Conservation (phyloP, 768 basidiomycete species). For the Russula brevipes region DNA sequence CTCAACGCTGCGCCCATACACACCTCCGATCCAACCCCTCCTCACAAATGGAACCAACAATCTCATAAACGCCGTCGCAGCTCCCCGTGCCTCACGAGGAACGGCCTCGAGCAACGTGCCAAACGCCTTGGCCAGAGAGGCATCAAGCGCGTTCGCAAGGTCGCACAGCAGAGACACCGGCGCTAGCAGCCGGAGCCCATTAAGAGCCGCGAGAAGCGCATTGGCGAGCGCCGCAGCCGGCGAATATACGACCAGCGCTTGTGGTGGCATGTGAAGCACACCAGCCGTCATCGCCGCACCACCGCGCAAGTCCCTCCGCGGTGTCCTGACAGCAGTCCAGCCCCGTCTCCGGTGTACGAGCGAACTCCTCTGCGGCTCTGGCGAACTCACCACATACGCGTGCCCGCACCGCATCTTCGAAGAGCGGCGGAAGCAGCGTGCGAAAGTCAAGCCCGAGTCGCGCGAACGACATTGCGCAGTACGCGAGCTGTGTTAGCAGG, state of each 20-base stretch:
- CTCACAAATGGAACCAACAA: slow-evolving; percentile 65
- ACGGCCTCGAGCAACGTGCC: slow-evolving; percentile 38
- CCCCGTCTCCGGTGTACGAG: slow-evolving; percentile 10
- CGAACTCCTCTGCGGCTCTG: slow-evolving; percentile 33
- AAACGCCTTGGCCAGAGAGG: slow-evolving; percentile 44
- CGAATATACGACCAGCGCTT: slow-evolving; percentile 64
- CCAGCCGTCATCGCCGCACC: neutral
- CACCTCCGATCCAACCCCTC: slow-evolving; percentile 67
- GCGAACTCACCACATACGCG: slow-evolving; percentile 52
- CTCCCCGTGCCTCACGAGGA: slow-evolving; percentile 31
- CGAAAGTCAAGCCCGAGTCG: slow-evolving; percentile 93
- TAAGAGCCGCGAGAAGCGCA: slow-evolving; percentile 64
- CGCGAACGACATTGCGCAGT: slow-evolving; percentile 89
- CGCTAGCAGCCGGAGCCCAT: slow-evolving; percentile 75
- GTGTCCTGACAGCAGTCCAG: slow-evolving; percentile 22
- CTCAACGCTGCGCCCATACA: slow-evolving; percentile 46
- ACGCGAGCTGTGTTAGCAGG: slow-evolving; percentile 86
- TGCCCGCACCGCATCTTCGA: slow-evolving; percentile 56
- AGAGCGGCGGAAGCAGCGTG: slow-evolving; percentile 55
- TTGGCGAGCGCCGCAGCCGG: slow-evolving; percentile 71
- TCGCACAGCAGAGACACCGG: slow-evolving; percentile 53
- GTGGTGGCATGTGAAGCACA: slow-evolving; percentile 56
- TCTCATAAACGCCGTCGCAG: slow-evolving; percentile 52
- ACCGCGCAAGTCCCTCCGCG: slow-evolving; percentile 22
- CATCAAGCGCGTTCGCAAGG: slow-evolving; percentile 49